Conservation (phyloP, 257 asterid species). For the Plantago elongata region DNA sequence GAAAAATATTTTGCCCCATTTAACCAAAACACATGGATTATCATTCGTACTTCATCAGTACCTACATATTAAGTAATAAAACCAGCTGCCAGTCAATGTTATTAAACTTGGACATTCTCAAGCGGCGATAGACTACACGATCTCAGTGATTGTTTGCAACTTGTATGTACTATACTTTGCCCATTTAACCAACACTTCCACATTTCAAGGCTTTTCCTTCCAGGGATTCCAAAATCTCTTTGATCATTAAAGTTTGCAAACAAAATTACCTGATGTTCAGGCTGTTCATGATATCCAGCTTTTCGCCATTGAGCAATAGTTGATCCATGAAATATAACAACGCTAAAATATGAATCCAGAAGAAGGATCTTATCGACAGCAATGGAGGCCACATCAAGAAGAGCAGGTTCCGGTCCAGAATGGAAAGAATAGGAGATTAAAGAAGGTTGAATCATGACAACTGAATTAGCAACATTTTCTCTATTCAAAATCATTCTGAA, state of each 20-base stretch:
- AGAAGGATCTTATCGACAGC: constrained; percentile 93
- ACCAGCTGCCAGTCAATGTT: too few relatives aligned
- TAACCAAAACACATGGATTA: too few relatives aligned
- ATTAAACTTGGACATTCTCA: too few relatives aligned
- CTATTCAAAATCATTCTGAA: constrained; percentile 86
- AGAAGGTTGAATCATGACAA: constrained; percentile 98
- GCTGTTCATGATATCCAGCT: constrained; percentile 85
- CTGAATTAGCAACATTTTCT: constrained; percentile 90
- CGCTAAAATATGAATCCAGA: constrained; percentile 83
- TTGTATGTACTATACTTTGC: too few relatives aligned
- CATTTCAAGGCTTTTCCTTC: too few relatives aligned
- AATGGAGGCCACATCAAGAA: constrained; percentile 90
- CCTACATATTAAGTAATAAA: too few relatives aligned
- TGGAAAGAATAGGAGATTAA: constrained; percentile 92
- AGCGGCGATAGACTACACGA: too few relatives aligned
- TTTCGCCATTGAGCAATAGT: constrained; percentile 96
- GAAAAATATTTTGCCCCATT: too few relatives aligned
- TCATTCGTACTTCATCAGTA: too few relatives aligned
- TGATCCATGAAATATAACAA: constrained; percentile 93
- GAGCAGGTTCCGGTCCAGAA: constrained; percentile 90
- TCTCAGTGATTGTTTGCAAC: too few relatives aligned
- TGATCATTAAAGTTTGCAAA: not conserved
- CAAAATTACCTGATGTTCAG: constrained; percentile 79
- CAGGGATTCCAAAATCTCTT: too few relatives aligned
- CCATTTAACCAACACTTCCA: too few relatives aligned